phyloP scores from a whole-genome alignment of 23 red algal genomes.

The Gracilaria gracilis region DNA sequence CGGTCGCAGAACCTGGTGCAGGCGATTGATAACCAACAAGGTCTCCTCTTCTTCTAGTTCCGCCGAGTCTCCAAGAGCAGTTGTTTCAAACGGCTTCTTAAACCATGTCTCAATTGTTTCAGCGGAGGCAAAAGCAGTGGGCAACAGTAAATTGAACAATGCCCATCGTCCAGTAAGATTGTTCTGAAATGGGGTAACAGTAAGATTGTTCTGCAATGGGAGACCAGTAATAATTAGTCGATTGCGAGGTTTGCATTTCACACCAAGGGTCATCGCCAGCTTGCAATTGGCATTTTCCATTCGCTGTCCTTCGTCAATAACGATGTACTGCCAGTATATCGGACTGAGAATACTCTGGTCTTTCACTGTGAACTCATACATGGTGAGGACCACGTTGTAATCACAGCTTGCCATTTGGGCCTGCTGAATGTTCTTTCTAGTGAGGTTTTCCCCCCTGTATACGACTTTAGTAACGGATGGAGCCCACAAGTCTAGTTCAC shows the following conservation, averaged over 20 bases:
- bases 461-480: slow-evolving; percentile 82
- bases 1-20: slow-evolving; percentile 96
- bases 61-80: slow-evolving; percentile 69
- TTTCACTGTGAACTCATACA: slow-evolving; percentile 88
- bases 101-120: slow-evolving; percentile 98
- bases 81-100: slow-evolving; percentile 84
- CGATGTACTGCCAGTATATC: slow-evolving; percentile 88
- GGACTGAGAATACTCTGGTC: slow-evolving; percentile 70
- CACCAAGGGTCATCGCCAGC: slow-evolving; percentile 80
- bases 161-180: slow-evolving; percentile 96
- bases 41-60: slow-evolving; percentile 90
- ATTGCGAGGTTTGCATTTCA: slow-evolving; percentile 77
- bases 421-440: slow-evolving; percentile 66
- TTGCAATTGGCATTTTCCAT: slow-evolving; percentile 96
- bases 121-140: slow-evolving; percentile 88
- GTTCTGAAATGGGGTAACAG: slow-evolving; percentile 59
- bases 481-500: slow-evolving; percentile 89
- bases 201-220: slow-evolving; percentile 56
- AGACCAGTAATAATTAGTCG: slow-evolving; percentile 16
- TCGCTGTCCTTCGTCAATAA: slow-evolving; percentile 98
- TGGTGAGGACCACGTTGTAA: slow-evolving; percentile 93
- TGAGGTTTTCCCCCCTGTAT: slow-evolving; percentile 78
- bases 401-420: slow-evolving; percentile 44
- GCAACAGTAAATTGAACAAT: slow-evolving; percentile 94
- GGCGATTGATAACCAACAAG: slow-evolving; percentile 90